phyloP scores from a whole-genome alignment of 2,329 filamentous ascomycete species.

The Fusarium pininemorale region DNA sequence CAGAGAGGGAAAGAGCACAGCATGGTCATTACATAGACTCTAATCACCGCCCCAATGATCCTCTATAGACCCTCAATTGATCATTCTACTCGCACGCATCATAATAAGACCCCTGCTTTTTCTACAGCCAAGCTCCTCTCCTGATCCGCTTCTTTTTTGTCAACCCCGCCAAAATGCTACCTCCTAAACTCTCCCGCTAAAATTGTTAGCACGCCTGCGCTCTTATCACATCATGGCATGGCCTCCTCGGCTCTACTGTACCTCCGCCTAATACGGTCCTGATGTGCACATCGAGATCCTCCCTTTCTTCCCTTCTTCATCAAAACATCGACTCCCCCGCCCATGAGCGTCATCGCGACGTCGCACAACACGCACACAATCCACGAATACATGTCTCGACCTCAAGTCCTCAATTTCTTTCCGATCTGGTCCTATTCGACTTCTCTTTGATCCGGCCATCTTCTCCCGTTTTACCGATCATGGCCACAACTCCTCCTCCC shows the following conservation, averaged over 20 bases:
- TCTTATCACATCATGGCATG: conserved; percentile 27
- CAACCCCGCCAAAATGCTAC: conserved; percentile 34
- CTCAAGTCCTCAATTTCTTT: conserved; percentile 4
- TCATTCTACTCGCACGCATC: not conserved
- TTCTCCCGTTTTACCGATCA: conserved; percentile 9
- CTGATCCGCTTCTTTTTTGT: conserved; percentile 37
- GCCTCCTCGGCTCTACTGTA: conserved; percentile 13
- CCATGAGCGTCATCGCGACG: conserved; percentile 34
- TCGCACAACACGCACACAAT: conserved; percentile 13
- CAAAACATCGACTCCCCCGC: conserved; percentile 9
- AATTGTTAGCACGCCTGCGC: conserved; percentile 17
- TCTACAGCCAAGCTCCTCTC: not conserved
- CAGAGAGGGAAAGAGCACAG: not conserved
- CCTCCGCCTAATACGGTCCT: conserved; percentile 19
- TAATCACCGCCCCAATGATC: not conserved
- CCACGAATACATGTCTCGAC: conserved; percentile 27
- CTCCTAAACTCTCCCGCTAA: conserved; percentile 11
- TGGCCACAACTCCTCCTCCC: conserved; percentile 37
- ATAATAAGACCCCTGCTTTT: conserved; percentile 9
- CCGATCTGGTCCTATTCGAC: conserved; percentile 5
- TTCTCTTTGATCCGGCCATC: conserved; percentile 5
- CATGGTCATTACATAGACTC: not conserved
- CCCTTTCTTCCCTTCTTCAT: conserved; percentile 10
- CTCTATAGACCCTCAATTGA: conserved; percentile 9
- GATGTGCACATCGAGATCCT: conserved; percentile 35